Evolutionary conservation across 371 early-diverging fungal species (phyloP).

Genomic region (Parasitella parasitica): DNA sequence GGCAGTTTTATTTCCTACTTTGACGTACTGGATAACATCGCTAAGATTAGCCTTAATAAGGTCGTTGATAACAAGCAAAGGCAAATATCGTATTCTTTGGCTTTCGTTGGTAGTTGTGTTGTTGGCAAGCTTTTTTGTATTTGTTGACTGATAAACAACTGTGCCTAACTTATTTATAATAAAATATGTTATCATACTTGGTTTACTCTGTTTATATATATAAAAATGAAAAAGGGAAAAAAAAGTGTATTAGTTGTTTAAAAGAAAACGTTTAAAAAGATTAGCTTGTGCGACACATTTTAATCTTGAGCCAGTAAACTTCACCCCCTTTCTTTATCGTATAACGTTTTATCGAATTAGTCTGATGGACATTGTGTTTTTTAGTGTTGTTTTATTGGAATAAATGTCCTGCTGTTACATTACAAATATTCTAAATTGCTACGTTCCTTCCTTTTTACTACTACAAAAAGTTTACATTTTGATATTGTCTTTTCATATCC

Average conservation of each 20-base stretch:
- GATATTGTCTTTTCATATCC: too few species aligned
- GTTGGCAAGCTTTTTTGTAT: background rate
- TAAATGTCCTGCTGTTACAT: too few species aligned
- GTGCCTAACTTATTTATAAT: constrained; percentile 44
- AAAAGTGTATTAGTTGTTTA: background rate
- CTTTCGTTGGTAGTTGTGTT: constrained; percentile 17
- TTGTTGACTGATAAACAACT: constrained; percentile 36
- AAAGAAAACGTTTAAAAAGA: background rate
- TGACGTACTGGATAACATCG: constrained; percentile 42
- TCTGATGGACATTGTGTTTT: too few species aligned
- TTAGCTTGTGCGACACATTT: background rate
- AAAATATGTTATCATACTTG: constrained; percentile 35
- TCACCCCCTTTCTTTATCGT: background rate
- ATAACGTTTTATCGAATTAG: too few species aligned
- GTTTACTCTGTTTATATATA: background rate
- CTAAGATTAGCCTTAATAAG: constrained; percentile 41
- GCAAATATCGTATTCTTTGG: constrained; percentile 39
- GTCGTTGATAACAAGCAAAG: constrained; percentile 47
- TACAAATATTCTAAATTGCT: too few species aligned
- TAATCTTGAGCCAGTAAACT: too few species aligned
- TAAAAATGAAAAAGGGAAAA: constrained; percentile 9
- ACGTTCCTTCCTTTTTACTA: too few species aligned
- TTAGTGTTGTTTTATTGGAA: too few species aligned
- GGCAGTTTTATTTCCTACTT: constrained; percentile 29
- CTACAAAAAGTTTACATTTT: too few species aligned